Conservation (phyloP, 129 eudicot species). For the Flaveria linearis region DNA sequence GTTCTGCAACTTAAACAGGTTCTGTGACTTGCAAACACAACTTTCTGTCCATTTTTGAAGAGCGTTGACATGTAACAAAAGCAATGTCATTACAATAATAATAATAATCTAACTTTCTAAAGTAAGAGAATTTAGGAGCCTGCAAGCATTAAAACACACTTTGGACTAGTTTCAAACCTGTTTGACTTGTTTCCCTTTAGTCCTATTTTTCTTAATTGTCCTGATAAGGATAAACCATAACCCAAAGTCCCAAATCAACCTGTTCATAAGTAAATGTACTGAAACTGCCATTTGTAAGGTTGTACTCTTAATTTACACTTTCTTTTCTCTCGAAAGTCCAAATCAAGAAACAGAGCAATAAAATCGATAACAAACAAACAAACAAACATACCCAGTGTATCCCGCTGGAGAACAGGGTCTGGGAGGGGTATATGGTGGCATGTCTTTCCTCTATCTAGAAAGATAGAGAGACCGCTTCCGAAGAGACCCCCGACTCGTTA, state of each 20-base stretch:
- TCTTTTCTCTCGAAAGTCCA: background rate
- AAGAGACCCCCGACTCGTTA: no score
- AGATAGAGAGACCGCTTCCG: no score
- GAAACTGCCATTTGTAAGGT: background rate
- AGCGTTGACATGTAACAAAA: background rate
- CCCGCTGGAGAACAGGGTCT: no score
- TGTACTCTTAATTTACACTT: background rate
- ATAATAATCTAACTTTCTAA: background rate
- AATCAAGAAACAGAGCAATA: background rate
- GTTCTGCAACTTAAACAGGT: no score
- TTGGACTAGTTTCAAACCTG: background rate
- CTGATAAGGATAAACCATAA: background rate
- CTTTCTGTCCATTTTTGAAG: background rate
- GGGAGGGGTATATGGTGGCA: no score
- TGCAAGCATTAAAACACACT: background rate
- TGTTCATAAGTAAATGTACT: background rate
- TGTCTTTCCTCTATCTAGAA: no score
- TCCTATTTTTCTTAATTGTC: no score
- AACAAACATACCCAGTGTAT: no score
- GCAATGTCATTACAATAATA: background rate
- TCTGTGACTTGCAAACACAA: background rate
- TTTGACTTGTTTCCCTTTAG: slow-evolving; percentile 4
- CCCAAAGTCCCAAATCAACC: slow-evolving; percentile 1
- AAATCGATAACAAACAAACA: background rate
- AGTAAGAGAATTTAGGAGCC: background rate